Evolutionary conservation across 2,329 filamentous ascomycete species (phyloP), one percentile per base, ranked within the genome.

Genomic region (Epichloe gansuensis): DNA sequence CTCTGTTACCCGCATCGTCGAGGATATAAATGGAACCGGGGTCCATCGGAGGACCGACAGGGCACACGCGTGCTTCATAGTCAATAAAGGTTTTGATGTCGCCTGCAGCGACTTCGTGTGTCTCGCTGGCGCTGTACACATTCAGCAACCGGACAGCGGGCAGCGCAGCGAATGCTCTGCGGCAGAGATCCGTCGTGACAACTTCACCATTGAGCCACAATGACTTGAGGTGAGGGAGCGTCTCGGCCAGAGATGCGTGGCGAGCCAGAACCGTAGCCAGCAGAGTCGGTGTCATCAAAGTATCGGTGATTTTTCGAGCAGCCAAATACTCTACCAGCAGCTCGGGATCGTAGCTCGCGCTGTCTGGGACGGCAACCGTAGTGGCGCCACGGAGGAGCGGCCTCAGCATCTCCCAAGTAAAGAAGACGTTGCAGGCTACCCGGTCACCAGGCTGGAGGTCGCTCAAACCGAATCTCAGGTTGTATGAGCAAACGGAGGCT

Each of bases 341-440:
- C 36, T 80, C 77, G 0, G 87, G 86, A 57, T 91, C 87, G 60
- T 89, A 90, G 67, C 85, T 89, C 38, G 76, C 77, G 58, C 86
- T 80, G 59, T 91, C 87, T 1, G 86, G 84, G 15, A 90, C 80
- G 3, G 83, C 78, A 23, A 89, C 77, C 4, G 87, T 84, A 0
- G 87, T 88, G 3, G 85, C 87, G 58, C 87, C 87, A 51, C 86
- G 78, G 51, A 91, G 64, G 44, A 91, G 71, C 8, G 87, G 87
- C 5, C 87, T 83, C 51, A 91, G 66, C 52, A 90, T 89, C 64
- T 91, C 87, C 87, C 87, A 91, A 46, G 90, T 76, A 63, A 91
- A 91, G 66, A 90, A 91, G 54, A 90, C 87, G 71, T 90, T 91
- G 69, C 86, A 90, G n/a, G 87, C 87, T 11, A 90, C 85, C 6